phyloP scores from a whole-genome alignment of 257 asterid genomes.

The Penstemon eatonii region DNA sequence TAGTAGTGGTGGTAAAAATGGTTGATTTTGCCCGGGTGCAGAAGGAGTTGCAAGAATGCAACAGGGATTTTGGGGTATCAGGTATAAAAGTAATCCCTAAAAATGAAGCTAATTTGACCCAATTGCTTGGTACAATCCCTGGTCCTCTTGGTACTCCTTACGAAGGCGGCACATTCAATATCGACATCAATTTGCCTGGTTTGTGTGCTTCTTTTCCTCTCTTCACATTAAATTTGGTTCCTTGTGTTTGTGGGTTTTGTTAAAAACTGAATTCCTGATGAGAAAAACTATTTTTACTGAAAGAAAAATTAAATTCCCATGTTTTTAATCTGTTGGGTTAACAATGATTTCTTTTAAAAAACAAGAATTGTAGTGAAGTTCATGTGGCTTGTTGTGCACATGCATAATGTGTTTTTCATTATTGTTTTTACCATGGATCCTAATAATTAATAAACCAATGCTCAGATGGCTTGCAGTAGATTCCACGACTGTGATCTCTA shows the following conservation, averaged over 20 bases:
- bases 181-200: conserved; percentile 84
- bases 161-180: conserved; percentile 87
- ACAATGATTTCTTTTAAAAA: too few species aligned
- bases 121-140: conserved; percentile 75
- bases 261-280: too few species aligned
- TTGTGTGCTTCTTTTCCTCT: not conserved
- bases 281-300: too few species aligned
- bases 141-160: conserved; percentile 91
- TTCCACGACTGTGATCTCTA: too few species aligned
- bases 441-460: too few species aligned
- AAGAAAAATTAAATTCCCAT: too few species aligned
- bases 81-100: conserved; percentile 73
- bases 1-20: conserved; percentile 39
- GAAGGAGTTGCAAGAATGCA: conserved; percentile 85
- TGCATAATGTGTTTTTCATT: too few species aligned
- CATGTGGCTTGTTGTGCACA: too few species aligned
- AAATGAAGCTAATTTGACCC: conserved; percentile 58
- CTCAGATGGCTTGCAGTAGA: too few species aligned
- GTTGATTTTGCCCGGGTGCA: conserved; percentile 86
- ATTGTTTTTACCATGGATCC: too few species aligned
- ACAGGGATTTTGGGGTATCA: conserved; percentile 66
- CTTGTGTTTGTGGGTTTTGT: not conserved
- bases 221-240: not conserved
- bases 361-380: too few species aligned
- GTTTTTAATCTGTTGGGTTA: too few species aligned